Conservation (phyloP, 495 filamentous ascomycete genomes). For the Hypoxylon fuscum region DNA sequence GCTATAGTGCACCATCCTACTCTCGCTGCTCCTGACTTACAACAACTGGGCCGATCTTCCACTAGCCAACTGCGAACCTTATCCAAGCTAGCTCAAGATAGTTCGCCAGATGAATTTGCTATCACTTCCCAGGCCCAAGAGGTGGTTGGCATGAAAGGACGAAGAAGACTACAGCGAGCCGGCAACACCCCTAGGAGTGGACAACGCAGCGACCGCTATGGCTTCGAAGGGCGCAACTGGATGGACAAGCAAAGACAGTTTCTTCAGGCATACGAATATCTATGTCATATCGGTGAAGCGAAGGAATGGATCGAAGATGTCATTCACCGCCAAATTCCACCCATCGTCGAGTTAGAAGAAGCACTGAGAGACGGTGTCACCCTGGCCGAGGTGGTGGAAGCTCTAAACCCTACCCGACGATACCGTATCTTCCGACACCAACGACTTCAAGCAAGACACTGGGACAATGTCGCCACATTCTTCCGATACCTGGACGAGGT, state of each 20-base stretch:
- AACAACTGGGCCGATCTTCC: slow-evolving; percentile 80
- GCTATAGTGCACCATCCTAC: slow-evolving; percentile 47
- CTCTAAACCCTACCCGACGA: slow-evolving; percentile 77
- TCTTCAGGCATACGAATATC: slow-evolving; percentile 96
- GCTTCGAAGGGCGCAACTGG: slow-evolving; percentile 91
- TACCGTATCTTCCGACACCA: slow-evolving; percentile 84
- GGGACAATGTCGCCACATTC: slow-evolving; percentile 95
- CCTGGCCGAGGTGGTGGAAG: slow-evolving; percentile 93
- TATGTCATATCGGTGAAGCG: slow-evolving; percentile 98
- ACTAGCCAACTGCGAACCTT: slow-evolving; percentile 89
- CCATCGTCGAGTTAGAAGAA: slow-evolving; percentile 96
- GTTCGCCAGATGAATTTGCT: slow-evolving; percentile 78
- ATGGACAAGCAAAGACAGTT: slow-evolving; percentile 99
- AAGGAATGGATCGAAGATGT: slow-evolving; percentile 99
- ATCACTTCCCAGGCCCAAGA: slow-evolving; percentile 78
- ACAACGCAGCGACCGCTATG: slow-evolving; percentile 61
- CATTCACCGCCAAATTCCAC: slow-evolving; percentile 86
- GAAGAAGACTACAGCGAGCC: slow-evolving; percentile 80
- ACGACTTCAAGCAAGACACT: slow-evolving; percentile 92
- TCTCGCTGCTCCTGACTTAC: slow-evolving; percentile 73
- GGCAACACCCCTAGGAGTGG: slow-evolving; percentile 59
- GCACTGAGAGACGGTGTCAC: slow-evolving; percentile 93
- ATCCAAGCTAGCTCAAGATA: slow-evolving; percentile 82
- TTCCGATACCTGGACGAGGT: slow-evolving; percentile 92
- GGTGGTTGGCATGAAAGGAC: slow-evolving; percentile 86